Percentiles rank a stretch among this genome's conserved stretches.
Evolutionary conservation across 192 early-diverging fungal genomes (phyloP).

Genomic region (Helicostylum pulchrum): DNA sequence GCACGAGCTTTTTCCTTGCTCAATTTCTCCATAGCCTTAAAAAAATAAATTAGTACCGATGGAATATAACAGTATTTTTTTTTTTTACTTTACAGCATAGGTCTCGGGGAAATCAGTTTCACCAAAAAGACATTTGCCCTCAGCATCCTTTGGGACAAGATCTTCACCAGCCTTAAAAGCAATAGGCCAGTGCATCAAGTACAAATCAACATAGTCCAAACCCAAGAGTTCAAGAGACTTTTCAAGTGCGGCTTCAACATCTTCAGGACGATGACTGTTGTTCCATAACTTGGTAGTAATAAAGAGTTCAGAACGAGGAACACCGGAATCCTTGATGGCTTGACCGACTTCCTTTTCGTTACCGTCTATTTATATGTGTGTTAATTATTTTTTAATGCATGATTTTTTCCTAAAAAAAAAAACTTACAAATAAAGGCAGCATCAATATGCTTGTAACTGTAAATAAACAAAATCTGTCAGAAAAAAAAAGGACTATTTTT

Average conservation of each 20-base stretch:
- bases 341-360: constrained; percentile 81
- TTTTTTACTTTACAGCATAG: constrained; percentile 33
- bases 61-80: neutral
- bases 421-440: constrained; percentile 31
- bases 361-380: constrained; percentile 42
- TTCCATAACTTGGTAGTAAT: constrained; percentile 72
- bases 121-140: constrained; percentile 27
- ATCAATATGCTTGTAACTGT: constrained; percentile 46
- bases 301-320: constrained; percentile 71
- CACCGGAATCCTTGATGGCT: constrained; percentile 54
- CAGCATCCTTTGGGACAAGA: constrained; percentile 14
- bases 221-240: constrained; percentile 66
- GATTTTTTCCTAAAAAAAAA: constrained; percentile 20
- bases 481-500: neutral
- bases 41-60: constrained; percentile 17
- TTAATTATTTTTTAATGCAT: too few relatives aligned
- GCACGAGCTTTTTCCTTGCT: constrained; percentile 43
- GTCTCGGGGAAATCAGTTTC: constrained; percentile 45
- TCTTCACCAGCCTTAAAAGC: constrained; percentile 20
- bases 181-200: constrained; percentile 48
- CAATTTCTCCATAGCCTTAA: constrained; percentile 31
- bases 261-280: constrained; percentile 50
- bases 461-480: neutral
- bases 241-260: constrained; percentile 60
- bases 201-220: constrained; percentile 78